Conservation (phyloP, 75 land plant genomes). For the Isoetes taiwanensis region DNA sequence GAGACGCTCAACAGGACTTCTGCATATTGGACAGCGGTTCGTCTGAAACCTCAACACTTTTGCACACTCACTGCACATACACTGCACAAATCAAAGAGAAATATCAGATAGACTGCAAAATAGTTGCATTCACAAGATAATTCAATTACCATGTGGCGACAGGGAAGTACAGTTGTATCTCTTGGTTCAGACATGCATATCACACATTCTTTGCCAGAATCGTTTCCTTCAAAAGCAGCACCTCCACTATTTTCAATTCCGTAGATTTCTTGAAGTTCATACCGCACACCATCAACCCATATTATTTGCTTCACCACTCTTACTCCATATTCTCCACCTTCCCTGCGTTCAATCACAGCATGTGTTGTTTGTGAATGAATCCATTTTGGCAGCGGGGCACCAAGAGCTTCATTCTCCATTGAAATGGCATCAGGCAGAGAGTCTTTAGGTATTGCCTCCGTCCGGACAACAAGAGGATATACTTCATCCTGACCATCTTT, state of each 20-base stretch:
- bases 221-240: conserved; percentile 44
- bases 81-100: conserved; percentile 38
- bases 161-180: conserved; percentile 87
- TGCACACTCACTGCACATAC: conserved; percentile 84
- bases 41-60: conserved; percentile 59
- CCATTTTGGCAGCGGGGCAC: conserved; percentile 22
- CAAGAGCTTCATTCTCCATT: conserved; percentile 16
- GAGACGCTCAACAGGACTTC: conserved; percentile 58
- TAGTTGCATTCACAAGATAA: background rate
- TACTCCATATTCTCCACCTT: conserved; percentile 51
- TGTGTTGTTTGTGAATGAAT: conserved; percentile 80
- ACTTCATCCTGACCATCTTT: conserved; percentile 45
- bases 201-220: conserved; percentile 88
- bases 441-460: conserved; percentile 39
- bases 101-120: conserved; percentile 9
- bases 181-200: conserved; percentile 84
- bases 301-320: conserved; percentile 75
- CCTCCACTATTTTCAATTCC: conserved; percentile 80
- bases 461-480: conserved; percentile 52
- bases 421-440: conserved; percentile 8
- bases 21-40: conserved; percentile 68
- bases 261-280: conserved; percentile 89
- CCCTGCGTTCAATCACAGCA: conserved; percentile 77
- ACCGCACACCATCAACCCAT: conserved; percentile 59
- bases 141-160: conserved; percentile 77